Evolutionary conservation across 331 rosid species (phyloP), one percentile per base, ranked within the genome.

Genomic region (Prunus yedoensis): DNA sequence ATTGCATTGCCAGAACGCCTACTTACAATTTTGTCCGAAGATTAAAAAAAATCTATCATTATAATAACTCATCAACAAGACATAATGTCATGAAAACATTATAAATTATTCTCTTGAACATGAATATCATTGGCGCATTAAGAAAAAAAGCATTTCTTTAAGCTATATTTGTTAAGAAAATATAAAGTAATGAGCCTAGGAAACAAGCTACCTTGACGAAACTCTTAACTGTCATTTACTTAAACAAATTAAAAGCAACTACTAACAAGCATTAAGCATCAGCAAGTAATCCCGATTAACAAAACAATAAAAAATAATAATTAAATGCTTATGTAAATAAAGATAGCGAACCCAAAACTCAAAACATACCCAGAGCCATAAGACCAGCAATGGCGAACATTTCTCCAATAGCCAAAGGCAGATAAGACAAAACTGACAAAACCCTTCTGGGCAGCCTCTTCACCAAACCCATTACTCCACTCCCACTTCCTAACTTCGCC

Each of bases 351-450:
- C 17, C 25, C 41, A 11, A 68, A 41, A 46, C 62, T 28, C n/a
- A 12, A 27, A 72, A 76, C 77, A 66, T 89, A 94, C 97, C 97
- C 46, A 90, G 76, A 45, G 92, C 97, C 97, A 94, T 92, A 49
- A 94, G 78, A 76, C 79, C 88, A 70, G 99, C 96, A 80, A 90
- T 85, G 16, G 81, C 66, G 66, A 87, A 94, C 97, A 94, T 94
- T 85, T 94, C 97, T 54, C 95, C 99, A 83, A 94, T 88, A 84
- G 99, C 99, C 87, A 94, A 83, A 45, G 96, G 93, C 79, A 94
- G 87, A 86, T 89, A 87, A 81, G 99, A 85, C 82, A 94, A 81
- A 94, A 82, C 72, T 66, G 79, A 78, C 80, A 94, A 81, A 16
- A 85, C 50, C 85, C 72, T 90, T 68, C 84, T 90, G 5, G 90